Evolutionary conservation across 257 asterid species (phyloP).

Genomic region (Nicotiana attenuata): DNA sequence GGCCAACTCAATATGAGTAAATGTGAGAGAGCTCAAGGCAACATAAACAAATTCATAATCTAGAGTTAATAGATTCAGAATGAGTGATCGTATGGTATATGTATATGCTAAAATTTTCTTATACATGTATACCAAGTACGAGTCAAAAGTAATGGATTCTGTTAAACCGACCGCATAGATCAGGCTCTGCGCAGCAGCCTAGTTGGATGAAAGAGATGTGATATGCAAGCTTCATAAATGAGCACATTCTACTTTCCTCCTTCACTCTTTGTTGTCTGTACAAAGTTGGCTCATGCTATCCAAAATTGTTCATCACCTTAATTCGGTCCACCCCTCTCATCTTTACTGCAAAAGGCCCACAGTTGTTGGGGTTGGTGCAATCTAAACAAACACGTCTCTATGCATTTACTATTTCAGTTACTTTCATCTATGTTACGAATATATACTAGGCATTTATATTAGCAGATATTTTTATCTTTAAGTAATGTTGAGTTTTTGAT

Average conservation of each 20-base stretch:
- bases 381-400: neutral
- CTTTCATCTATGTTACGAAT: neutral
- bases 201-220: constrained; percentile 59
- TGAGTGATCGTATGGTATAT: neutral
- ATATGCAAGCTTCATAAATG: constrained; percentile 31
- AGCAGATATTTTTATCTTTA: neutral
- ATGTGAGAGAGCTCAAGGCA: neutral
- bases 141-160: neutral
- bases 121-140: neutral
- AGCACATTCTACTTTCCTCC: constrained; percentile 18
- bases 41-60: neutral
- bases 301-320: neutral
- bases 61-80: neutral
- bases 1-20: neutral
- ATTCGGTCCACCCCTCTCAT: neutral
- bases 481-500: no score
- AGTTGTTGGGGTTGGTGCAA: constrained; percentile 7
- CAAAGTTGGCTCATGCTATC: neutral
- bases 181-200: neutral
- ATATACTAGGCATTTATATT: neutral
- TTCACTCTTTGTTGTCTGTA: neutral
- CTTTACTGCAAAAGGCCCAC: neutral
- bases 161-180: neutral
- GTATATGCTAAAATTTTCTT: neutral
- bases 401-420: neutral